These are phyloP conservation scores for Aspergillus neoniger DNA, from an alignment of 2,329 filamentous ascomycete species.

Conservation along the genomic window DNA sequence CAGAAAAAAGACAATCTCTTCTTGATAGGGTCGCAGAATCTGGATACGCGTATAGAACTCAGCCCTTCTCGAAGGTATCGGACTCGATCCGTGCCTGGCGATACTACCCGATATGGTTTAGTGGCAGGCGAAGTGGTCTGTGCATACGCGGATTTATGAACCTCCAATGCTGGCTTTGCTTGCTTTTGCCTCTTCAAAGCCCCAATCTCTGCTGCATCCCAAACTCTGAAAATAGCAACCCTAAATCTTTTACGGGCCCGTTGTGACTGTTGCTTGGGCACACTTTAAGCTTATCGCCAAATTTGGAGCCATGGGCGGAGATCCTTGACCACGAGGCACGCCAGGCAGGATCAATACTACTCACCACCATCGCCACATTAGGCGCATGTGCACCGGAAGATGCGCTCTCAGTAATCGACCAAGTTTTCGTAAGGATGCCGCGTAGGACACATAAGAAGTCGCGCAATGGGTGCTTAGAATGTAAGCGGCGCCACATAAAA, in stretches of 20 bases:
- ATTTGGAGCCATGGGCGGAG: neutral
- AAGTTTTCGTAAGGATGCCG: slow-evolving; percentile 11
- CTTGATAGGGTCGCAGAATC: neutral
- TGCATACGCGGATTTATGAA: slow-evolving; percentile 23
- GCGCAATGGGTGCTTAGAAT: slow-evolving; percentile 41
- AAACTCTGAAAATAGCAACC: neutral
- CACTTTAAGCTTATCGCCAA: neutral
- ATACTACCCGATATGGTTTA: neutral
- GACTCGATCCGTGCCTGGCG: neutral
- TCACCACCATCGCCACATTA: neutral
- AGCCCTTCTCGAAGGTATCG: neutral
- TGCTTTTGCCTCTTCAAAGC: neutral
- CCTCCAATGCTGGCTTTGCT: neutral
- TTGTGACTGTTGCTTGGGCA: neutral
- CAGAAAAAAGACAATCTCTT: no score
- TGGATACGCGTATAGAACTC: slow-evolving; percentile 18
- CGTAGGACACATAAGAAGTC: slow-evolving; percentile 41
- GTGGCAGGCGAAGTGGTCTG: slow-evolving; percentile 8
- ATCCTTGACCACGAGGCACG: neutral
- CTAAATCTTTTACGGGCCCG: neutral
- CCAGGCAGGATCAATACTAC: neutral
- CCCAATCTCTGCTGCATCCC: neutral
- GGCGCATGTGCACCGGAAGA: neutral
- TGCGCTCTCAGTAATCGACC: neutral
- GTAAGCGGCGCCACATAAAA: slow-evolving; percentile 43